Evolutionary conservation across 2,329 filamentous ascomycete genomes (phyloP).

Genomic region (Chaetomiaceae sp.): DNA sequence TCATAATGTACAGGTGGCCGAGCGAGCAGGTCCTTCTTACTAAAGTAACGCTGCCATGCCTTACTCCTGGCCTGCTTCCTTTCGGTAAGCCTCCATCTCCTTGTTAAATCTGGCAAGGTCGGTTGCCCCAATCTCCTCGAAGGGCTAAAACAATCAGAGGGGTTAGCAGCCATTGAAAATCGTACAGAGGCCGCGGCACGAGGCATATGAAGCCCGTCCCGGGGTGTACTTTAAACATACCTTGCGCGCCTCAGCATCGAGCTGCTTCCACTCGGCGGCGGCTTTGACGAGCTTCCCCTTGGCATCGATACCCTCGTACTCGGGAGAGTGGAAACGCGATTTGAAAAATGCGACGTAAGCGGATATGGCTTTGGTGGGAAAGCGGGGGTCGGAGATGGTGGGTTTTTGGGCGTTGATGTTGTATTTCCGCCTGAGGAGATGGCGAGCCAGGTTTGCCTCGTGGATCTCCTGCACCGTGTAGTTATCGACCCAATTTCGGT

Average conservation of each 20-base stretch:
- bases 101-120: slow-evolving; percentile 3
- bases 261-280: slow-evolving; percentile 39
- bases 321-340: slow-evolving; percentile 35
- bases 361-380: slow-evolving; percentile 38
- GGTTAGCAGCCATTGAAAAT: neutral
- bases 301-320: slow-evolving; percentile 16
- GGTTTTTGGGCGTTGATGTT: slow-evolving; percentile 9
- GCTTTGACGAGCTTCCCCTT: slow-evolving; percentile 28
- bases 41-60: neutral
- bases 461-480: slow-evolving; percentile 38
- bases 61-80: neutral
- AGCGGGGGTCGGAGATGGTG: slow-evolving; percentile 44
- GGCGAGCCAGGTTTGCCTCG: slow-evolving; percentile 47
- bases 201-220: neutral
- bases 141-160: slow-evolving; percentile 13
- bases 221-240: slow-evolving; percentile 28
- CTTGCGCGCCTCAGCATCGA: slow-evolving; percentile 41
- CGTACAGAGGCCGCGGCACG: no score
- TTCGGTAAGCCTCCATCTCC: neutral
- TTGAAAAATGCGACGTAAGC: slow-evolving; percentile 38
- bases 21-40: neutral
- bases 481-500: slow-evolving; percentile 47
- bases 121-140: neutral
- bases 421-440: slow-evolving; percentile 35
- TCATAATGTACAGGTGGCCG: slow-evolving; percentile 1